These are phyloP conservation scores for Linum usitatissimum DNA, from an alignment of 345 rosid species.

Conservation along the genomic window DNA sequence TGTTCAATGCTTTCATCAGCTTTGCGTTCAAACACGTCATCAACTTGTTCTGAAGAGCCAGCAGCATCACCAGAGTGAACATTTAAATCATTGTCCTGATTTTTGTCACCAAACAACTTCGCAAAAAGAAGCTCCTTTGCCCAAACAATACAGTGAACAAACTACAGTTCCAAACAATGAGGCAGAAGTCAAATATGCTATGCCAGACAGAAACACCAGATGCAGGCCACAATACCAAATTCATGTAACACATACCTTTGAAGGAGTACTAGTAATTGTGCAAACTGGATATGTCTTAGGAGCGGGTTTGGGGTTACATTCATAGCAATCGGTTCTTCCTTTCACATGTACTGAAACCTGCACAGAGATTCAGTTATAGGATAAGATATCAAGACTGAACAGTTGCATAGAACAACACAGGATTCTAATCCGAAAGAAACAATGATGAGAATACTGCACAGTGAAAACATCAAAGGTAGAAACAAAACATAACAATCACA, in stretches of 20 bases:
- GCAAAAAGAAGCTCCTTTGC: conserved; percentile 96
- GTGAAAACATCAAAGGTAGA: background rate
- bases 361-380: background rate
- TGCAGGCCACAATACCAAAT: background rate
- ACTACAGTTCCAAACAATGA: conserved; percentile 39
- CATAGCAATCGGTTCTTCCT: conserved; percentile 94
- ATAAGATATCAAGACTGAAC: background rate
- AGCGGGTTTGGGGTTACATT: conserved; percentile 89
- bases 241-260: conserved; percentile 51
- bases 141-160: conserved; percentile 99
- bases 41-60: conserved; percentile 51
- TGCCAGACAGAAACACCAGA: conserved; percentile 1
- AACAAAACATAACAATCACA: background rate
- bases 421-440: background rate
- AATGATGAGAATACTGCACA: background rate
- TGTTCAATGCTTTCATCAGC: conserved; percentile 65
- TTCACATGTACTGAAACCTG: conserved; percentile 91
- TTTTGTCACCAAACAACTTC: conserved; percentile 90
- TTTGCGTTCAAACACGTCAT: conserved; percentile 61
- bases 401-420: background rate
- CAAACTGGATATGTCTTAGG: conserved; percentile 99
- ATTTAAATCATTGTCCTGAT: conserved; percentile 90
- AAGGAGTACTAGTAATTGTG: conserved; percentile 96
- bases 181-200: conserved; percentile 2
- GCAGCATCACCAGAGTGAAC: conserved; percentile 65